Evolutionary conservation across 2,329 filamentous ascomycete species (phyloP).

Genomic region (Diaporthe caulivora): DNA sequence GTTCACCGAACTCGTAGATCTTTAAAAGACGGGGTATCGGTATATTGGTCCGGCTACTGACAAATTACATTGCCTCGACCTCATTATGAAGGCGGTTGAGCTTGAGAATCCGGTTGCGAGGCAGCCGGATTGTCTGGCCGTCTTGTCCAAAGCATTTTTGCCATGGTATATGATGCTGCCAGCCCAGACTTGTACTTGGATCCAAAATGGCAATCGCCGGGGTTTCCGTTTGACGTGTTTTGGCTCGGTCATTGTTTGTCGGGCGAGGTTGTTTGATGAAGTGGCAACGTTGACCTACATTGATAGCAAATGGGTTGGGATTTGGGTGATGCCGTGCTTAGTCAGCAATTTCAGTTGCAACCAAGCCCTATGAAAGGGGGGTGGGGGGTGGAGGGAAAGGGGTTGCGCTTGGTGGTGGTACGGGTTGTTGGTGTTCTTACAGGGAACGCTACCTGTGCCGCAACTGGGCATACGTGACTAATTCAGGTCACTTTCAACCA

Average conservation of each 20-base stretch:
- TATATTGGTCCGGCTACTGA: neutral
- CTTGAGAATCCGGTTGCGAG: conserved; percentile 13
- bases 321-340: neutral
- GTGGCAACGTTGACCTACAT: neutral
- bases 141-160: neutral
- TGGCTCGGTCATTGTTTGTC: neutral
- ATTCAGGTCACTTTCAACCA: neutral
- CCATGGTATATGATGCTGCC: neutral
- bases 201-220: neutral
- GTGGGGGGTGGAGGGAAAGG: no score
- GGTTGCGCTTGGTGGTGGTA: no score
- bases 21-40: neutral
- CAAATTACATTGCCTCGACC: conserved; percentile 1
- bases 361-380: no score
- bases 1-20: neutral
- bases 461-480: neutral
- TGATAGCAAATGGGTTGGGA: no score
- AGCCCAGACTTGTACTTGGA: neutral
- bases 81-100: neutral
- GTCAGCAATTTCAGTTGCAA: neutral
- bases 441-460: neutral
- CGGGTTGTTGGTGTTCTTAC: neutral
- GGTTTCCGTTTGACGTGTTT: neutral
- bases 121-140: neutral
- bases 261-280: neutral